These are phyloP conservation scores for Acanthochlamys bracteata DNA, from an alignment of 106 monocot genomes.

Conservation along the genomic window DNA sequence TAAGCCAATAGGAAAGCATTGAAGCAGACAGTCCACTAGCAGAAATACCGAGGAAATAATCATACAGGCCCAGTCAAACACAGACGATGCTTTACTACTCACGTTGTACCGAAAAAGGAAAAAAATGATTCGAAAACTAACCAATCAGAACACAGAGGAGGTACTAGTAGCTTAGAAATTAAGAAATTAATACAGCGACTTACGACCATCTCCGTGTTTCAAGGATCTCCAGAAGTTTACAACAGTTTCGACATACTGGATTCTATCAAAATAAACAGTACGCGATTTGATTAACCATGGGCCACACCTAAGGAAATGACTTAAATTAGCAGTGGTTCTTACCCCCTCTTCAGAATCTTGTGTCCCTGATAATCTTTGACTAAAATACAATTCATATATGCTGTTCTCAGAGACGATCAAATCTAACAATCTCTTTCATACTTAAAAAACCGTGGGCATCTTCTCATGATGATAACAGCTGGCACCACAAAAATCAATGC, in stretches of 20 bases:
- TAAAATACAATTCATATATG: not conserved
- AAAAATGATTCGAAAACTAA: not conserved
- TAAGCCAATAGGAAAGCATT: conserved; percentile 1
- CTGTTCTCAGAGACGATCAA: not conserved
- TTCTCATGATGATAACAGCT: conserved; percentile 1
- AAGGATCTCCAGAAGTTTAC: no score
- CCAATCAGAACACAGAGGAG: not conserved
- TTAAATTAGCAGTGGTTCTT: no score
- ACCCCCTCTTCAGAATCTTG: no score
- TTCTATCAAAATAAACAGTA: no score
- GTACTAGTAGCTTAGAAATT: not conserved
- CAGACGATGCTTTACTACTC: not conserved
- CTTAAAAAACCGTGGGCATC: not conserved
- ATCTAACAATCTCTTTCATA: not conserved
- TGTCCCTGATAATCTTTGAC: no score
- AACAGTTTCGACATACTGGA: no score
- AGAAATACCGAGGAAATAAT: conserved; percentile 1
- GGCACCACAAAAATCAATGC: conserved; percentile 1
- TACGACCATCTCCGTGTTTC: not conserved
- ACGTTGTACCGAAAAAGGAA: not conserved
- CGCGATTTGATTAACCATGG: no score
- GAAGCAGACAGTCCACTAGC: not conserved
- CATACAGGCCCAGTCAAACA: not conserved
- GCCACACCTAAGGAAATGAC: no score
- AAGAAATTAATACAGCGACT: not conserved